phyloP scores from a whole-genome alignment of 768 basidiomycete species.

The Hydnomerulius pinastri region DNA sequence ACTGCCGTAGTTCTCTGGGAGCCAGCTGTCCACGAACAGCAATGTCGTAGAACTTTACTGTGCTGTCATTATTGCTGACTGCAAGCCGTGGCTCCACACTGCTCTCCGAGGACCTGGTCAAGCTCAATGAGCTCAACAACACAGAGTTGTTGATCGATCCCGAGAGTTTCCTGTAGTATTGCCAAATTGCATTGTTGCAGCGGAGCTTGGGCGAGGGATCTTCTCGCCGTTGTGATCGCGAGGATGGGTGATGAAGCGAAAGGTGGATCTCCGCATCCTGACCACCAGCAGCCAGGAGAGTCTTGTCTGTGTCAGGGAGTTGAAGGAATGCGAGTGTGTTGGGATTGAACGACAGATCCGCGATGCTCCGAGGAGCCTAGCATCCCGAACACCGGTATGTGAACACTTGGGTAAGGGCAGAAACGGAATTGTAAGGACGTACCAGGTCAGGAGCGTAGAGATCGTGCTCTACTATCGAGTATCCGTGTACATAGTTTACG shows the following conservation, averaged over 20 bases:
- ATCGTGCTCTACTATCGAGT: slow-evolving; percentile 63
- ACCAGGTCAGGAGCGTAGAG: slow-evolving; percentile 49
- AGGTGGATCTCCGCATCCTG: slow-evolving; percentile 73
- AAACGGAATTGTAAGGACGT: slow-evolving; percentile 23
- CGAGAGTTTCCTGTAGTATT: slow-evolving; percentile 50
- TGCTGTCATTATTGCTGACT: slow-evolving; percentile 85
- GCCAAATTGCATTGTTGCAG: slow-evolving; percentile 43
- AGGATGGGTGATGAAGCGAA: slow-evolving; percentile 44
- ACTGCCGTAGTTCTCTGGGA: slow-evolving; percentile 46
- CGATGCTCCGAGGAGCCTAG: slow-evolving; percentile 50
- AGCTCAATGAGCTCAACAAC: slow-evolving; percentile 59
- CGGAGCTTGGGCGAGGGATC: slow-evolving; percentile 12
- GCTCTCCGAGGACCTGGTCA: slow-evolving; percentile 61
- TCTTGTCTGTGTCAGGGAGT: slow-evolving; percentile 51
- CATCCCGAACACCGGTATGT: slow-evolving; percentile 15
- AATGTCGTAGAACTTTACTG: slow-evolving; percentile 80
- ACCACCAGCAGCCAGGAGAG: slow-evolving; percentile 75
- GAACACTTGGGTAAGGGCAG: slow-evolving; percentile 15
- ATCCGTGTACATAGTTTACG: slow-evolving; percentile 59
- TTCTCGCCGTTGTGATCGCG: slow-evolving; percentile 22
- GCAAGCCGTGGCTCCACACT: slow-evolving; percentile 74
- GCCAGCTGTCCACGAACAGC: slow-evolving; percentile 49
- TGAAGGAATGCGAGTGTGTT: slow-evolving; percentile 63
- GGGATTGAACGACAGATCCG: slow-evolving; percentile 57
- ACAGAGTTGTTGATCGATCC: slow-evolving; percentile 87